Base-by-base conservation (phyloP, 1,284 basidiomycete genomes). In the Ustanciosporium gigantosporum region DNA sequence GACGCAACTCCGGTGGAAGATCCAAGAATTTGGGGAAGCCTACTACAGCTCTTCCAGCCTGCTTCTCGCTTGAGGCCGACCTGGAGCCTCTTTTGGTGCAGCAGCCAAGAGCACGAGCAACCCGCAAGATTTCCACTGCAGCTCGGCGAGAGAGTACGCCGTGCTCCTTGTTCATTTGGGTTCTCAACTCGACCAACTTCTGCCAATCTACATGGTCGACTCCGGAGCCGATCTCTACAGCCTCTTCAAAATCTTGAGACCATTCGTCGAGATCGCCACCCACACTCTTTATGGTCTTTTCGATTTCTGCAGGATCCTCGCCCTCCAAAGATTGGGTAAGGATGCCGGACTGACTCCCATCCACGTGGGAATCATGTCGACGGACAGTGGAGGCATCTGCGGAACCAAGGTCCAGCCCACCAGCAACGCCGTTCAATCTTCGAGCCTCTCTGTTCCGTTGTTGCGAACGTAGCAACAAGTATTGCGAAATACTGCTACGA, bases 1-100 rank as follows among this genome's bases (percentile, higher is more conserved):
- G 34, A n/a, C 45, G 36, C 16, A 60, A 19, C 27, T 65, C 61
- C 1, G 61, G 51, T 2, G 61, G 61, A 9, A 65, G 32, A 9
- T 35, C 32, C 14, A 35, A 19, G 17, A 35, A 35, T 13, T 8
- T 9, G 11, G 11, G 11, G 27, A 29, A n/a, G n/a, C n/a, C n/a
- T n/a, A n/a, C n/a, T n/a, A n/a, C n/a, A n/a, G n/a, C n/a, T n/a
- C n/a, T n/a, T n/a, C n/a, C n/a, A n/a, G n/a, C n/a, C n/a, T n/a
- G n/a, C n/a, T n/a, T n/a, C n/a, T n/a, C n/a, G n/a, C n/a, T n/a
- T n/a, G n/a, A n/a, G n/a, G n/a, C n/a, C n/a, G n/a, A n/a, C n/a
- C n/a, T n/a, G n/a, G n/a, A n/a, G n/a, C n/a, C 32, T 14, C 32
- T 17, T 14, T 19, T 8, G 5, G 25, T 16, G 15, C 32, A 20